Evolutionary conservation across 169 alveolate species (phyloP).

Genomic region (Cryptosporidium tyzzeri): DNA sequence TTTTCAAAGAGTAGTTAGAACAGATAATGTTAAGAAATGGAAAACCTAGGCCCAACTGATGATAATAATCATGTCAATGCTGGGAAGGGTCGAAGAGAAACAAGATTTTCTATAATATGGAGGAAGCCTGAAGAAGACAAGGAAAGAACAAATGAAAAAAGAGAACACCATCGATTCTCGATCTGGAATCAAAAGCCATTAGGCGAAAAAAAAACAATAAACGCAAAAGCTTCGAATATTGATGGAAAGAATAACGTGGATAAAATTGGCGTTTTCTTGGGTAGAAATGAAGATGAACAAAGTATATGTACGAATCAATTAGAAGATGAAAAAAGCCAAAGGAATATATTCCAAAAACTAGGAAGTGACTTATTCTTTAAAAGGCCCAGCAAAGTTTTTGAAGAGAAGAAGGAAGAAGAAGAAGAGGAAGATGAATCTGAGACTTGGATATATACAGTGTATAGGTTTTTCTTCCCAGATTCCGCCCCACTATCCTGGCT

Average conservation of each 20-base stretch:
- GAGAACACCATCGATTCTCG: constrained; percentile 36
- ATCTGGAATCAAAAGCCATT: constrained; percentile 26
- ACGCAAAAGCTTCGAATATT: not conserved
- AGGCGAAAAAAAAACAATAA: constrained; percentile 11
- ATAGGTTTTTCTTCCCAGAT: constrained; percentile 63
- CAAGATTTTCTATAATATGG: constrained; percentile 58
- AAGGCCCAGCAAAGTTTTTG: constrained; percentile 72
- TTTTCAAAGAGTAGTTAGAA: not conserved
- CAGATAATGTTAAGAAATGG: constrained; percentile 17
- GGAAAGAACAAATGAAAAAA: constrained; percentile 5
- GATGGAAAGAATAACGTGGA: constrained; percentile 34
- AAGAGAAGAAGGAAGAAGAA: constrained; percentile 69
- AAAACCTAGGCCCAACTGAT: not conserved
- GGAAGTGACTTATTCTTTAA: constrained; percentile 68
- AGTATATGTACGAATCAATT: not conserved
- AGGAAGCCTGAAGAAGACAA: constrained; percentile 41
- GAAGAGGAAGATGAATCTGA: constrained; percentile 71
- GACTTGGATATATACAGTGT: constrained; percentile 18
- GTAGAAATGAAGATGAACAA: constrained; percentile 41
- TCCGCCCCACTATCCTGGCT: constrained; percentile 51
- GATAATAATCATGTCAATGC: not conserved
- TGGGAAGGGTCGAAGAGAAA: constrained; percentile 22
- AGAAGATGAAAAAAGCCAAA: constrained; percentile 45
- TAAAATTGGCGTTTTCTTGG: constrained; percentile 41
- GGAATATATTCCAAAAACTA: constrained; percentile 39